phyloP scores from a whole-genome alignment of 2,329 filamentous ascomycete species.

The Ophiostoma angusticollis region DNA sequence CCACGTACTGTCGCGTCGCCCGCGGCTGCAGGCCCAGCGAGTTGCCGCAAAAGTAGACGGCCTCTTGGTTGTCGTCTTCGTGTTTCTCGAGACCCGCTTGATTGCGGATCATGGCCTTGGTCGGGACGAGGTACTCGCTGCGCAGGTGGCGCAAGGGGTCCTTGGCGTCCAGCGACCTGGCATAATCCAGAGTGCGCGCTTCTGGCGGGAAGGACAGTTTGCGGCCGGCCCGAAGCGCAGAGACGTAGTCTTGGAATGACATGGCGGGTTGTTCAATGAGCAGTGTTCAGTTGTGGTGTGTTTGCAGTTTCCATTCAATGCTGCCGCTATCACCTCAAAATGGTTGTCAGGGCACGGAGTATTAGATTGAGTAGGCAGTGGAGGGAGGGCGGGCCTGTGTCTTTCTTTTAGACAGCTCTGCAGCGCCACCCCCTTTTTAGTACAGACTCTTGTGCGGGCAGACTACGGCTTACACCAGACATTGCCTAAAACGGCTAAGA shows the following conservation, averaged over 20 bases:
- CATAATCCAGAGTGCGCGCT: slow-evolving; percentile 35
- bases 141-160: slow-evolving; percentile 51
- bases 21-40: slow-evolving; percentile 76
- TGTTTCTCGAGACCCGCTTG: slow-evolving; percentile 14
- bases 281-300: too few species aligned
- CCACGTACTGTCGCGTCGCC: slow-evolving; percentile 49
- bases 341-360: too few species aligned
- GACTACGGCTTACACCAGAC: too few species aligned
- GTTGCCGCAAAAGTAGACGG: slow-evolving; percentile 80
- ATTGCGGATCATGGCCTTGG: slow-evolving; percentile 39
- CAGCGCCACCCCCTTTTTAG: too few species aligned
- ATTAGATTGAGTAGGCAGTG: too few species aligned
- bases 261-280: slow-evolving; percentile 16
- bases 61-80: slow-evolving; percentile 28
- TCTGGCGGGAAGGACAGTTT: slow-evolving; percentile 33
- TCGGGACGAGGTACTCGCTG: slow-evolving; percentile 64
- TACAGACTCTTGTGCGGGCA: too few species aligned
- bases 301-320: too few species aligned
- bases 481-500: too few species aligned
- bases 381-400: too few species aligned
- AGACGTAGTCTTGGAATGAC: slow-evolving; percentile 27
- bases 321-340: too few species aligned
- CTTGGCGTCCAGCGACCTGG: slow-evolving; percentile 41
- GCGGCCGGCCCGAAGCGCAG: slow-evolving; percentile 28
- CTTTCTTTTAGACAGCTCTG: too few species aligned